These are phyloP conservation scores for Chytriomyces confervae DNA, from an alignment of 192 early-diverging fungal genomes.

Conservation along the genomic window DNA sequence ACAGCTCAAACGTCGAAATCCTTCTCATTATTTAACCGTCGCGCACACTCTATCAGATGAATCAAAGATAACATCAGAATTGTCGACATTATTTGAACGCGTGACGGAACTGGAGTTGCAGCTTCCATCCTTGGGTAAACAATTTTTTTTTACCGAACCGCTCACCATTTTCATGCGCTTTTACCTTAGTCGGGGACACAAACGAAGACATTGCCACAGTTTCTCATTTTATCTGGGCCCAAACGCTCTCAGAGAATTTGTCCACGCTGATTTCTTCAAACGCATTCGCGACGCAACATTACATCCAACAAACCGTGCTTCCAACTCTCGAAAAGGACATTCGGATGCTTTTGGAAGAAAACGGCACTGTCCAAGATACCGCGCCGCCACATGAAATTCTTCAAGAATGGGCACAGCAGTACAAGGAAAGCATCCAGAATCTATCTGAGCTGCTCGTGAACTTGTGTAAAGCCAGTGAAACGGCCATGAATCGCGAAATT, in stretches of 20 bases:
- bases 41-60: conserved; percentile 33
- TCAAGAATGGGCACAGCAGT: conserved; percentile 14
- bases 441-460: conserved; percentile 4
- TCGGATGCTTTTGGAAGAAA: neutral
- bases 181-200: conserved; percentile 36
- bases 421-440: neutral
- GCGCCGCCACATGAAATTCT: neutral
- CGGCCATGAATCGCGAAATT: conserved; percentile 25
- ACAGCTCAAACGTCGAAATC: neutral
- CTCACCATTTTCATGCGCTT: neutral
- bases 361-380: neutral
- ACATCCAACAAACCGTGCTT: conserved; percentile 19
- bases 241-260: conserved; percentile 36
- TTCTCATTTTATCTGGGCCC: conserved; percentile 69
- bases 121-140: conserved; percentile 52
- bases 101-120: conserved; percentile 58
- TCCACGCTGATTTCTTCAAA: conserved; percentile 30
- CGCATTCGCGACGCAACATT: conserved; percentile 36
- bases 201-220: conserved; percentile 59
- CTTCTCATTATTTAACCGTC: neutral
- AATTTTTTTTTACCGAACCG: neutral
- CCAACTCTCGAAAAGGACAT: conserved; percentile 27
- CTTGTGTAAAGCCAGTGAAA: conserved; percentile 1
- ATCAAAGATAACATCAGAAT: conserved; percentile 31
- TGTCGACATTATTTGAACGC: conserved; percentile 54